A percentile compares a stretch with the other conserved stretches of the same genome.
These are phyloP conservation scores for Chamaecyparis obtusa DNA, from an alignment of 75 land plant genomes.

Conservation along the genomic window DNA sequence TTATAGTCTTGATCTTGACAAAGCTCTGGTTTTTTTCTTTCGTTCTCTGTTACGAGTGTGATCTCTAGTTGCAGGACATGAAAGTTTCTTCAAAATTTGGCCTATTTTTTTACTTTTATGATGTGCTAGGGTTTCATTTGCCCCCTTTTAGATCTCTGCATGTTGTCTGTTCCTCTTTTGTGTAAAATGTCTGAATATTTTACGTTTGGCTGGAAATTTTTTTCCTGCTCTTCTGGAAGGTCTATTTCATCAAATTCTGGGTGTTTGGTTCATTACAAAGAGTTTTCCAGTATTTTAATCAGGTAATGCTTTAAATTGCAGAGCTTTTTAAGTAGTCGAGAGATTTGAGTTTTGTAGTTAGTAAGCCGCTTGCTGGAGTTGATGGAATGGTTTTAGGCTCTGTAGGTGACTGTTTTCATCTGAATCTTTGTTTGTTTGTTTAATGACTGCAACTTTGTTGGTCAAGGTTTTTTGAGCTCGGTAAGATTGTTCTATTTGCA, in stretches of 20 bases:
- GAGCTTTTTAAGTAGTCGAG: not conserved
- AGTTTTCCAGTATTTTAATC: not conserved
- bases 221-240: not conserved
- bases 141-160: not conserved
- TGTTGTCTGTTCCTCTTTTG: not conserved
- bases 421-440: not conserved
- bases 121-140: constrained; percentile 8
- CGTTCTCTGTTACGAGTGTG: not conserved
- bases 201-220: not conserved
- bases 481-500: not conserved
- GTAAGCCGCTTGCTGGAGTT: not conserved
- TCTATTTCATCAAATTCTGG: not conserved
- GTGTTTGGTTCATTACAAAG: not conserved
- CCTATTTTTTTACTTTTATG: not conserved
- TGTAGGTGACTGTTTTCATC: not conserved
- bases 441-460: not conserved
- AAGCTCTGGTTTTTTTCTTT: not conserved
- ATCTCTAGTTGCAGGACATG: not conserved
- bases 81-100: not conserved
- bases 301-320: not conserved
- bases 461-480: not conserved
- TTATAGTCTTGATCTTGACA: not conserved
- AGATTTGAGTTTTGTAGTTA: not conserved
- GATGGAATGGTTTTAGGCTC: not conserved
- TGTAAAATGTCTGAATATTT: not conserved